These are phyloP conservation scores for Fusarium napiforme DNA, from an alignment of 2,329 filamentous ascomycete species.

Conservation along the genomic window DNA sequence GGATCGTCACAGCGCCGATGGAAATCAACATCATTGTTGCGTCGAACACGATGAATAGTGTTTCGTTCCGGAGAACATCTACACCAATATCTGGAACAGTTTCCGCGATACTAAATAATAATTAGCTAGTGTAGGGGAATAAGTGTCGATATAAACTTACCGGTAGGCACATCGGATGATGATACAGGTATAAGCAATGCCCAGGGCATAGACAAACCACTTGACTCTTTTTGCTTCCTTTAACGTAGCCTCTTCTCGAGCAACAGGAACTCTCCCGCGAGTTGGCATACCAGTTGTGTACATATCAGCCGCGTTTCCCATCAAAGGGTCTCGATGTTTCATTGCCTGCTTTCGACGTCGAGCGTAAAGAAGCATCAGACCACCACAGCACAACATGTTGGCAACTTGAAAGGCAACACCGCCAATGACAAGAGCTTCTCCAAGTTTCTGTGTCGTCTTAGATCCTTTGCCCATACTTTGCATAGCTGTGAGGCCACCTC, in stretches of 20 bases:
- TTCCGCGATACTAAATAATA: constrained; percentile 14
- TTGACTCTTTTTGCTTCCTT: constrained; percentile 15
- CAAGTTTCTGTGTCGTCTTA: constrained; percentile 11
- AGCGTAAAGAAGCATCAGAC: constrained; percentile 27
- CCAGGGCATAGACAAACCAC: constrained; percentile 27
- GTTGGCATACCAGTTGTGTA: not conserved
- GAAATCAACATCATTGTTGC: constrained; percentile 26
- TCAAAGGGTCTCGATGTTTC: not conserved
- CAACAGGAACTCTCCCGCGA: constrained; percentile 11
- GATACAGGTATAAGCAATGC: constrained; percentile 23
- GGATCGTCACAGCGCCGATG: constrained; percentile 11
- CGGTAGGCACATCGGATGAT: constrained; percentile 34
- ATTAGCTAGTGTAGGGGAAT: not conserved
- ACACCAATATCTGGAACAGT: constrained; percentile 13
- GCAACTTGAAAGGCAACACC: constrained; percentile 44
- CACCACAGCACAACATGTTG: constrained; percentile 42
- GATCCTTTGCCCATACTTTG: constrained; percentile 18
- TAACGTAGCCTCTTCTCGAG: constrained; percentile 19
- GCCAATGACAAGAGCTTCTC: constrained; percentile 35
- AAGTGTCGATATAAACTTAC: not conserved
- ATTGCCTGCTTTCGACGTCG: constrained; percentile 19
- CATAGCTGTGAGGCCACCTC: constrained; percentile 31
- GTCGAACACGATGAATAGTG: constrained; percentile 31
- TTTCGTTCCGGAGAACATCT: constrained; percentile 29
- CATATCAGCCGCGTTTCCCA: not conserved